phyloP scores from a whole-genome alignment of 2,329 filamentous ascomycete genomes.

The Biscogniauxia mediterranea region DNA sequence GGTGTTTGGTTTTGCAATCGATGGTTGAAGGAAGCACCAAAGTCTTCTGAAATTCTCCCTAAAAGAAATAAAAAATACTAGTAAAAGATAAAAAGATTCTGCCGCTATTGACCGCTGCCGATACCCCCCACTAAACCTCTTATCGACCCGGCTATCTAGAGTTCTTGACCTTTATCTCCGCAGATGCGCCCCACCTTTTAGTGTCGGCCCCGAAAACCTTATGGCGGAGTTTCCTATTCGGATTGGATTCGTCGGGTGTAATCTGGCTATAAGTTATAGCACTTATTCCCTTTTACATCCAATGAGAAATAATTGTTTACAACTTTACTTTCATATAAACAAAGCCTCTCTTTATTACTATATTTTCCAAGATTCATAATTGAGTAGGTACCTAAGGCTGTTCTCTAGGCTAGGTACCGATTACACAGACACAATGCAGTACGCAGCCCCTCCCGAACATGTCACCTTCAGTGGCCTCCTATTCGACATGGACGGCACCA shows the following conservation, averaged over 20 bases:
- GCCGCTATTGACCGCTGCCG: slow-evolving; percentile 26
- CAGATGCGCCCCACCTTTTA: neutral
- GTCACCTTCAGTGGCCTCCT: slow-evolving; percentile 56
- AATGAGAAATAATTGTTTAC: too few species aligned
- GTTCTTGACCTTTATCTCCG: too few species aligned
- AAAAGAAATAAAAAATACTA: too few species aligned
- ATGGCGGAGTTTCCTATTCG: slow-evolving; percentile 22
- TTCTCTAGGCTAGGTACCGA: too few species aligned
- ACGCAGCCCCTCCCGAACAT: slow-evolving; percentile 43
- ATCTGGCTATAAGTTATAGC: too few species aligned
- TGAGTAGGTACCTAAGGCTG: too few species aligned
- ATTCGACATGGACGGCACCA: slow-evolving; percentile 79
- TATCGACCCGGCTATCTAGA: slow-evolving; percentile 11
- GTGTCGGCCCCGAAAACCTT: neutral
- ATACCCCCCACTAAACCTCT: slow-evolving; percentile 16
- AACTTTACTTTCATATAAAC: too few species aligned
- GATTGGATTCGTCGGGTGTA: neutral
- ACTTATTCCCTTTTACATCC: too few species aligned
- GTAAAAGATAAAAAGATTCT: slow-evolving; percentile 27
- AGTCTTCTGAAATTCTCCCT: neutral
- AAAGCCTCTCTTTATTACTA: too few species aligned
- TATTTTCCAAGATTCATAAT: too few species aligned
- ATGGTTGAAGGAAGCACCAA: neutral
- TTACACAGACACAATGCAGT: slow-evolving; percentile 31
- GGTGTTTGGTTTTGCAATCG: slow-evolving; percentile 7